Conservation (phyloP, 225 moss, liverwort and hornwort species). For the Takakia lepidozioides region DNA sequence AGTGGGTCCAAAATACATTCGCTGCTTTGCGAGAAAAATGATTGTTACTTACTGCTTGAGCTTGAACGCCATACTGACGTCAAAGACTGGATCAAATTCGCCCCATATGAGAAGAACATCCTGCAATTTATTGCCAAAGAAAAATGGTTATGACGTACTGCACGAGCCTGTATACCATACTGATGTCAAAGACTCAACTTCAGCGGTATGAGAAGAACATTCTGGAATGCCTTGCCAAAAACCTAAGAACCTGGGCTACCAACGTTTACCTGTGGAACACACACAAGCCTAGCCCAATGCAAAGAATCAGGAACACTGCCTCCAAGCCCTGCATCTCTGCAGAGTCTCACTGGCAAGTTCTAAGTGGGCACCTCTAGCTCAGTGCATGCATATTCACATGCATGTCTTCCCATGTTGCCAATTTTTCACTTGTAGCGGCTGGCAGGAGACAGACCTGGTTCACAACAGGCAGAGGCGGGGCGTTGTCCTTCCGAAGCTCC, state of each 20-base stretch:
- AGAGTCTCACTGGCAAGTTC: not conserved
- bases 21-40: not conserved
- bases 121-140: constrained; percentile 19
- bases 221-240: no score
- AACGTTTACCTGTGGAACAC: no score
- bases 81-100: constrained; percentile 61
- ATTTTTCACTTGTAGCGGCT: no score
- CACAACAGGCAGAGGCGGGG: constrained; percentile 56
- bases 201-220: no score
- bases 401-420: no score
- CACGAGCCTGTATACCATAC: no score
- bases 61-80: constrained; percentile 45
- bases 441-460: constrained; percentile 39
- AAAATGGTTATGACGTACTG: no score
- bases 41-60: constrained; percentile 55
- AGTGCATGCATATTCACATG: no score
- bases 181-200: no score
- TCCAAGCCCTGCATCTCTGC: not conserved
- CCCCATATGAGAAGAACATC: constrained; percentile 78
- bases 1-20: not conserved
- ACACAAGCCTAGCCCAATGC: not conserved
- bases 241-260: no score
- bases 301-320: not conserved
- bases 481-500: constrained; percentile 49
- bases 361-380: no score